Conservation (phyloP, 1,284 basidiomycete species). For the Ceratobasidium sp. region DNA sequence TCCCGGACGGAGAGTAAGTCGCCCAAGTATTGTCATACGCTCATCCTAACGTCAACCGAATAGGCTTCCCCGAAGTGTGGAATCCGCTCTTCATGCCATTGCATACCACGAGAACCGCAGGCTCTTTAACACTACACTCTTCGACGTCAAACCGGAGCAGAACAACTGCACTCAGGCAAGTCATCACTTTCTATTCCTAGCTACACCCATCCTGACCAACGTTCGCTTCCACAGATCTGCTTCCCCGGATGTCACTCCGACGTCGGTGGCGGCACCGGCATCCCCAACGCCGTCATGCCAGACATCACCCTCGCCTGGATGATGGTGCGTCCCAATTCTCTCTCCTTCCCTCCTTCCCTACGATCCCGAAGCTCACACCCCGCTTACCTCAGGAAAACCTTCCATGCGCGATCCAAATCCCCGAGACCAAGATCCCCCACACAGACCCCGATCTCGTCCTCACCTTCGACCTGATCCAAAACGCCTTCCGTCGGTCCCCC, state of each 20-base stretch:
- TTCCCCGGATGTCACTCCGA: conserved; percentile 46
- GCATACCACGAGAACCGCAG: conserved; percentile 45
- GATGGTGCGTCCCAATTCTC: conserved; percentile 6
- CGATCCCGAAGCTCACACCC: no score
- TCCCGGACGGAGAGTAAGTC: conserved; percentile 32
- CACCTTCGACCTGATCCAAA: background rate
- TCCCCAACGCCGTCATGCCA: conserved; percentile 19
- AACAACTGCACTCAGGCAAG: conserved; percentile 31
- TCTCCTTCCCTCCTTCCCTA: background rate
- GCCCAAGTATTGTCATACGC: background rate
- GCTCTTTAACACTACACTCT: conserved; percentile 22
- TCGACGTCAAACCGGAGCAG: background rate
- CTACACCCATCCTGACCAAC: background rate
- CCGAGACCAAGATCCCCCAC: no score
- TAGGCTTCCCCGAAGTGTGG: conserved; percentile 38
- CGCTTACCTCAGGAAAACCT: background rate
- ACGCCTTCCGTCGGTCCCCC: conserved; percentile 10
- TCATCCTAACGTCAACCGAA: background rate
- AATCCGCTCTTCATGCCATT: conserved; percentile 43
- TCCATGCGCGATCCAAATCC: background rate
- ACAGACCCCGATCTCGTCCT: no score
- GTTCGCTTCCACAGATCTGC: conserved; percentile 11
- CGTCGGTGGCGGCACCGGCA: conserved; percentile 39
- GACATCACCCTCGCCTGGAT: conserved; percentile 32
- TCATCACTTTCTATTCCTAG: background rate